Percentiles rank a stretch among this genome's conserved stretches.
Conservation (phyloP, 2,329 filamentous ascomycete genomes). For the Alternaria triticina region DNA sequence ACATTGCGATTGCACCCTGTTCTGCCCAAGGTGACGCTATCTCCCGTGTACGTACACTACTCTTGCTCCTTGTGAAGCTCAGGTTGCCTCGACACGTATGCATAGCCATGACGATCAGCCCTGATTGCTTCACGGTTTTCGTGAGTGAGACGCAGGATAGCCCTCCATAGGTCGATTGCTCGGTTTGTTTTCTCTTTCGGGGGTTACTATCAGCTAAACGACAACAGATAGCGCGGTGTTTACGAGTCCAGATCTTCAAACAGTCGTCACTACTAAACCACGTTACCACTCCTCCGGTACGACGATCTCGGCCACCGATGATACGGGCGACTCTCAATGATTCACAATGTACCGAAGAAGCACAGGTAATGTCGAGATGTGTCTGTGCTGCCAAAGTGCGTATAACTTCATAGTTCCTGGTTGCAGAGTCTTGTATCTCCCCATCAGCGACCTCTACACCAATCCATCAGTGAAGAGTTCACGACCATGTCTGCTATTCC, state of each 20-base stretch:
- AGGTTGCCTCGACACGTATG: neutral
- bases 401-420: neutral
- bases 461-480: neutral
- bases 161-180: neutral
- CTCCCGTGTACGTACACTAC: neutral
- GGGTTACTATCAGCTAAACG: neutral
- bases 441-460: neutral
- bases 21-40: neutral
- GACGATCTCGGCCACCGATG: neutral
- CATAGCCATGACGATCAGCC: neutral
- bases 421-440: neutral
- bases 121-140: neutral
- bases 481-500: neutral
- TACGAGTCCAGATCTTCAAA: neutral
- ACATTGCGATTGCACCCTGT: neutral
- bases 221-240: neutral
- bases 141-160: neutral
- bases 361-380: neutral
- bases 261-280: neutral
- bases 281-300: conserved; percentile 3
- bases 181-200: conserved; percentile 3
- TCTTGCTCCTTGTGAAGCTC: neutral
- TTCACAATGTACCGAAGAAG: neutral
- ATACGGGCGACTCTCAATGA: neutral
- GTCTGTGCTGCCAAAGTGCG: neutral